Evolutionary conservation across 495 filamentous ascomycete species (phyloP).

Genomic region (Aspergillus mulundensis): DNA sequence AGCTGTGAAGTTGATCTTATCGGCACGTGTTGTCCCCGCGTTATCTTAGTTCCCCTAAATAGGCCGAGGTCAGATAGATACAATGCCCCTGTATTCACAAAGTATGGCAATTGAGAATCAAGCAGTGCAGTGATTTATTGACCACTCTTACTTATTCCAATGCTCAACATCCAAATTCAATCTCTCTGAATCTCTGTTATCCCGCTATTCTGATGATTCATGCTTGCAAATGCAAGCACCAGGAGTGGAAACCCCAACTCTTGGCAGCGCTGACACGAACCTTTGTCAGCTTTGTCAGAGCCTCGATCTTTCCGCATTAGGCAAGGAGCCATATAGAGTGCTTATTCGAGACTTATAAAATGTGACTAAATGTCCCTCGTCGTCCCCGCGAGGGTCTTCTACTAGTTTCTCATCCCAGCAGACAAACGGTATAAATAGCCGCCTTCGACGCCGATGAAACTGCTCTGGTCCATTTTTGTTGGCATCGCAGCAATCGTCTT

Average conservation of each 20-base stretch:
- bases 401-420: constrained; percentile 18
- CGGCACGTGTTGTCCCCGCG: constrained; percentile 11
- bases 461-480: constrained; percentile 40
- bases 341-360: constrained; percentile 23
- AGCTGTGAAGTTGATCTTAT: constrained; percentile 16
- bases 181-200: too few relatives aligned
- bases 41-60: neutral
- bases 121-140: too few relatives aligned
- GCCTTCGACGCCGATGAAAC: constrained; percentile 34
- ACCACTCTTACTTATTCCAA: too few relatives aligned
- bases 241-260: neutral
- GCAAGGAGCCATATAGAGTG: neutral
- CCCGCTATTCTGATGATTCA: constrained; percentile 1
- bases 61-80: neutral
- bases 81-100: neutral
- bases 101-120: too few relatives aligned
- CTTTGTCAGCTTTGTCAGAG: constrained; percentile 25
- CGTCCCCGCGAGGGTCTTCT: constrained; percentile 28
- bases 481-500: constrained; percentile 40
- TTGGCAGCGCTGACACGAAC: constrained; percentile 27
- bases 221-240: constrained; percentile 4
- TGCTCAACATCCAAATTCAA: too few relatives aligned
- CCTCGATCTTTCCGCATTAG: neutral
- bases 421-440: constrained; percentile 33
- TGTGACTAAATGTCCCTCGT: constrained; percentile 16